These are phyloP conservation scores for Chrysopogon serrulatus DNA, from an alignment of 176 grass and related monocot genomes.

Conservation along the genomic window DNA sequence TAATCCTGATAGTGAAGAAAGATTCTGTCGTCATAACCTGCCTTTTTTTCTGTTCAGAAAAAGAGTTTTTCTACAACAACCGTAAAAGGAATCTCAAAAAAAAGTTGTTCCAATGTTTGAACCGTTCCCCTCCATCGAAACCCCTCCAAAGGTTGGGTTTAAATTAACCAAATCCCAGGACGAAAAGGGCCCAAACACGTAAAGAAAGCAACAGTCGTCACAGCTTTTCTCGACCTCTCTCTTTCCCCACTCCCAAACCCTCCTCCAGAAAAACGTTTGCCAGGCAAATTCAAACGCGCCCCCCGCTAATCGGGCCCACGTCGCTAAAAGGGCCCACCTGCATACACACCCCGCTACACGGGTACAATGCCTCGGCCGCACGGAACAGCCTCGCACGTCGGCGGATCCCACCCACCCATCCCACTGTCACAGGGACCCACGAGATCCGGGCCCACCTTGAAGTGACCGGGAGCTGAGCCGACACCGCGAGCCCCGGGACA, in stretches of 20 bases:
- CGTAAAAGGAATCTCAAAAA: neutral
- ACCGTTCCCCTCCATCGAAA: constrained; percentile 4
- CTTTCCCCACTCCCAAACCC: neutral
- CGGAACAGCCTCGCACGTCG: neutral
- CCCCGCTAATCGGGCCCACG: neutral
- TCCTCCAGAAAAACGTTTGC: neutral
- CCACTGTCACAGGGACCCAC: neutral
- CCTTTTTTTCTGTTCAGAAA: neutral
- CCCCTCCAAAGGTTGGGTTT: too few species aligned
- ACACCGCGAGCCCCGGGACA: neutral
- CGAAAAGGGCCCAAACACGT: neutral
- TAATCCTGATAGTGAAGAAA: neutral
- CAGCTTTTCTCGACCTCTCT: constrained; percentile 5
- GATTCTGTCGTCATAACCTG: neutral
- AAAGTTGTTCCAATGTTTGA: constrained; percentile 1
- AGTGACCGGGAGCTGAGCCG: neutral
- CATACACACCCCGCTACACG: neutral
- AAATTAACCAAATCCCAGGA: neutral
- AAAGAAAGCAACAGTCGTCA: neutral
- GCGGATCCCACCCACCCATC: neutral
- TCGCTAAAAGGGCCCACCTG: neutral
- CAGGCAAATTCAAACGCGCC: constrained; percentile 27
- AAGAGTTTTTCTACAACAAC: neutral
- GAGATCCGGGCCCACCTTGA: fast-evolving
- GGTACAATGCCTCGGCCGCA: constrained; percentile 1